phyloP scores from a whole-genome alignment of 169 alveolate genomes.

The Perkinsus marinus region DNA sequence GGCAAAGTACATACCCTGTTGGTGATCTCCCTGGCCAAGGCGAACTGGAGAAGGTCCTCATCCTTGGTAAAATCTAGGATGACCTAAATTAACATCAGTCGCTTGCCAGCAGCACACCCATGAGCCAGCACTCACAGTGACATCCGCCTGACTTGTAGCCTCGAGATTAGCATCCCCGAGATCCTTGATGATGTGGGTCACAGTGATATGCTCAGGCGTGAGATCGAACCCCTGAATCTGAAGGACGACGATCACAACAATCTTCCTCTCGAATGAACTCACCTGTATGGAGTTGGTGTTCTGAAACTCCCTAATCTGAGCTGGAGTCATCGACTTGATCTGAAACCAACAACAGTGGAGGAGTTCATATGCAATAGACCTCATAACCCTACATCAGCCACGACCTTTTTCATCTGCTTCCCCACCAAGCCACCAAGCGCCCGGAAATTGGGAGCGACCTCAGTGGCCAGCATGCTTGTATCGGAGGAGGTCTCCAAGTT shows the following conservation, averaged over 20 bases:
- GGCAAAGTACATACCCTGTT: background rate
- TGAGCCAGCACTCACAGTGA: background rate
- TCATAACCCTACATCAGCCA: background rate
- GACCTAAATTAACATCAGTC: background rate
- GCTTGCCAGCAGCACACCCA: too few relatives aligned
- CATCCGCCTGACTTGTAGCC: background rate
- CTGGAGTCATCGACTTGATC: background rate
- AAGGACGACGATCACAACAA: background rate
- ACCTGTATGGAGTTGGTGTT: background rate
- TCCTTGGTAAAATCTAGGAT: background rate
- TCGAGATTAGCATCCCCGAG: background rate
- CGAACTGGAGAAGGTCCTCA: background rate
- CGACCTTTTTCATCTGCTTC: background rate
- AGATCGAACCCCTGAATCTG: background rate
- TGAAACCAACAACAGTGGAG: background rate
- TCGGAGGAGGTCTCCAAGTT: background rate
- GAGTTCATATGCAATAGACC: background rate
- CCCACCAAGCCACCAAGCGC: background rate
- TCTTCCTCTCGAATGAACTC: background rate
- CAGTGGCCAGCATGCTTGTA: background rate
- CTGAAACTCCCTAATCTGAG: background rate
- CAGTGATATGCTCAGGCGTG: background rate
- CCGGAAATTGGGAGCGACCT: background rate
- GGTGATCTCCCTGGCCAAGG: background rate
- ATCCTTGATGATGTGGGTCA: background rate